Percentiles rank a stretch among this genome's conserved stretches.
These are phyloP conservation scores for Hsuehochloa calcarea DNA, from an alignment of 176 grass and related monocot genomes.

Conservation along the genomic window DNA sequence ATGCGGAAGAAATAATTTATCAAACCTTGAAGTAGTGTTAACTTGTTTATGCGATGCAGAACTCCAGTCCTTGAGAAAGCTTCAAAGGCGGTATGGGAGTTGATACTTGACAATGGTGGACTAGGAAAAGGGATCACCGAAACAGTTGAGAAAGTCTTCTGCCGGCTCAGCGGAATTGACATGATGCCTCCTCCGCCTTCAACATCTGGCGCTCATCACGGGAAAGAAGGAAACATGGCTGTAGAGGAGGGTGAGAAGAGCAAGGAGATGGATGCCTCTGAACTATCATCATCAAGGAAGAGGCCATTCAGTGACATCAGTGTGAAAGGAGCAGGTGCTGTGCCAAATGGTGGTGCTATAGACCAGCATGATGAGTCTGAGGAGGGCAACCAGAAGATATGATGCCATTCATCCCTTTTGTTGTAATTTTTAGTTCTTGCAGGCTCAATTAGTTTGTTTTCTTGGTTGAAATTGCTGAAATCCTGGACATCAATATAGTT, in stretches of 20 bases:
- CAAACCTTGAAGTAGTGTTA: neutral
- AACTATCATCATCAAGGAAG: constrained; percentile 53
- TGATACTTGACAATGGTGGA: constrained; percentile 67
- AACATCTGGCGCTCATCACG: constrained; percentile 21
- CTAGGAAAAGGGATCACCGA: constrained; percentile 85
- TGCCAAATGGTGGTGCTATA: constrained; percentile 37
- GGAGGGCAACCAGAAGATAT: constrained; percentile 37
- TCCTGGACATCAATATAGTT: neutral
- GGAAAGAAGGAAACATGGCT: constrained; percentile 32
- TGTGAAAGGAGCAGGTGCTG: constrained; percentile 20
- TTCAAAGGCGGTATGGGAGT: constrained; percentile 87
- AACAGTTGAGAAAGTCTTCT: constrained; percentile 88
- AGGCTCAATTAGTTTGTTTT: constrained; percentile 9
- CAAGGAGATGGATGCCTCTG: constrained; percentile 32
- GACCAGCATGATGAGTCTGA: constrained; percentile 37
- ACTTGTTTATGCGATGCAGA: constrained; percentile 54
- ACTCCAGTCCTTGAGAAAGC: constrained; percentile 94
- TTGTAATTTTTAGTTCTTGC: constrained; percentile 16
- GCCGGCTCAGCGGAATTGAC: constrained; percentile 49
- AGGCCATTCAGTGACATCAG: constrained; percentile 42
- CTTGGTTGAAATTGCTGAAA: neutral
- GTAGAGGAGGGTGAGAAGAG: constrained; percentile 42
- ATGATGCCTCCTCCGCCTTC: constrained; percentile 35
- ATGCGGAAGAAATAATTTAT: neutral
- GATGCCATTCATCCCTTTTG: neutral